A percentile compares a stretch with the other conserved stretches of the same genome.
Conservation (phyloP, 352 stramenopile species). For the Phytopythium chamaehyphon region DNA sequence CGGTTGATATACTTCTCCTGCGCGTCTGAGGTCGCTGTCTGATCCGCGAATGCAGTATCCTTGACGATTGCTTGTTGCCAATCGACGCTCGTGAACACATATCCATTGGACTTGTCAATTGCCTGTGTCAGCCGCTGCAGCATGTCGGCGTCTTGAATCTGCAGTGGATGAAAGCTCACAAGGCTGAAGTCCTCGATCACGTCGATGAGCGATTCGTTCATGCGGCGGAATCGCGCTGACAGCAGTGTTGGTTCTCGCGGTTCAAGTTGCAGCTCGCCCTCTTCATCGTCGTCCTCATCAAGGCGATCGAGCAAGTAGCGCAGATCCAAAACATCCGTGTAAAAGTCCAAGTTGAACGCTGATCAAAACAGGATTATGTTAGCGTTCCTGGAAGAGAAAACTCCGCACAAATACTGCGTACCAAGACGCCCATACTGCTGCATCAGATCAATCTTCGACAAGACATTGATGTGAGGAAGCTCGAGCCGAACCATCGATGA, state of each 20-base stretch:
- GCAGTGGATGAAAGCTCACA: slow-evolving; percentile 74
- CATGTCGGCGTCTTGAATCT: slow-evolving; percentile 72
- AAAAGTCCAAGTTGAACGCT: slow-evolving; percentile 88
- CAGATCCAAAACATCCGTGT: slow-evolving; percentile 84
- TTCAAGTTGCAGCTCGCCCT: slow-evolving; percentile 34
- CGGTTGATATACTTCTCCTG: slow-evolving; percentile 74
- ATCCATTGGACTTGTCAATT: slow-evolving; percentile 84
- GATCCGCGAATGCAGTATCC: slow-evolving; percentile 65
- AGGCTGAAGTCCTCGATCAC: slow-evolving; percentile 87
- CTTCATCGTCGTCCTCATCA: slow-evolving; percentile 48
- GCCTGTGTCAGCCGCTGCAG: slow-evolving; percentile 62
- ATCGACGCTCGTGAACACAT: slow-evolving; percentile 74
- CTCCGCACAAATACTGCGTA: slow-evolving; percentile 20
- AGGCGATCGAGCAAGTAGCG: slow-evolving; percentile 78
- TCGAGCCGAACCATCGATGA: slow-evolving; percentile 98
- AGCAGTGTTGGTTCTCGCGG: slow-evolving; percentile 25
- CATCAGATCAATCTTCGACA: slow-evolving; percentile 99
- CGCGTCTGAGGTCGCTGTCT: slow-evolving; percentile 36
- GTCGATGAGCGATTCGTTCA: slow-evolving; percentile 83
- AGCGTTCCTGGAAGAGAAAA: too few species aligned
- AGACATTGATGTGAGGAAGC: slow-evolving; percentile 97
- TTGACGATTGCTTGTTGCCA: slow-evolving; percentile 77
- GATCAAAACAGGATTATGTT: too few species aligned
- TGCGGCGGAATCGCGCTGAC: slow-evolving; percentile 56
- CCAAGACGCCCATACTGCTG: slow-evolving; percentile 87